Conservation (phyloP, 129 eudicot species). For the Flaveria robusta region DNA sequence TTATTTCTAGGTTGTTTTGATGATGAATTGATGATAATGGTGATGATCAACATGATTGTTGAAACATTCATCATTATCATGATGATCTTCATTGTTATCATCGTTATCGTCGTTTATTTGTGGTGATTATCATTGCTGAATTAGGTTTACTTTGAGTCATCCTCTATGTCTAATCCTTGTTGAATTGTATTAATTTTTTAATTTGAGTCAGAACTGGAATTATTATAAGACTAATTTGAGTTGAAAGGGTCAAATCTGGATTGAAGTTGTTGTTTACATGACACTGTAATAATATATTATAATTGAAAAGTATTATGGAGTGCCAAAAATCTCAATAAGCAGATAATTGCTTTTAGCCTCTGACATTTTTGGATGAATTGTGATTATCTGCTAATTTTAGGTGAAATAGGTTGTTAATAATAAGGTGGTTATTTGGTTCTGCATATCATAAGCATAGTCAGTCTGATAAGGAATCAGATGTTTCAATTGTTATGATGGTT, state of each 20-base stretch:
- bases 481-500: neutral
- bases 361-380: neutral
- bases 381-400: neutral
- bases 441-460: neutral
- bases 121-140: neutral
- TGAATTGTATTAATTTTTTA: neutral
- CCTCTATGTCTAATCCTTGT: neutral
- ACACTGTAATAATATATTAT: neutral
- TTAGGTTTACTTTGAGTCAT: neutral
- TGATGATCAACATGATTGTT: neutral
- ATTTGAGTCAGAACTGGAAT: neutral
- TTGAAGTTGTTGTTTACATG: neutral
- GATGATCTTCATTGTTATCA: neutral
- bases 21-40: neutral
- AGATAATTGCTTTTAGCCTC: neutral
- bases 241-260: constrained; percentile 3
- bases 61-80: too few relatives aligned
- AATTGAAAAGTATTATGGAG: neutral
- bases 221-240: neutral
- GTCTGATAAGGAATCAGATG: neutral
- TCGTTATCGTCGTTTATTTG: neutral
- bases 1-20: neutral
- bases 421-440: neutral
- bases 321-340: neutral
- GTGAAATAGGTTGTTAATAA: neutral